These are phyloP conservation scores for Aureobasidium uvarum DNA, from an alignment of 2,329 filamentous ascomycete species.

Conservation along the genomic window DNA sequence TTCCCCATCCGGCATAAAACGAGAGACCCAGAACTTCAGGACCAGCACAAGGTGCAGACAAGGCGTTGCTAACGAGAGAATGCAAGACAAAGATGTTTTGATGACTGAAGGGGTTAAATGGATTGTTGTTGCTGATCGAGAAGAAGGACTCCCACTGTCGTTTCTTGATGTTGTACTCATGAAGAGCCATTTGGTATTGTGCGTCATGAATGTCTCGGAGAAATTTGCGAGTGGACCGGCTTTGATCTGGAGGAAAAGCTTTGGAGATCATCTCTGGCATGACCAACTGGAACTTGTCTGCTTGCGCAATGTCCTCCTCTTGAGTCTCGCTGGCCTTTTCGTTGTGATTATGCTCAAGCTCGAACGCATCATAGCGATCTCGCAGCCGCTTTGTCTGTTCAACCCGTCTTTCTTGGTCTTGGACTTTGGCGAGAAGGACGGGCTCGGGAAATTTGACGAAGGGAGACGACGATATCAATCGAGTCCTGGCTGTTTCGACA, in stretches of 20 bases:
- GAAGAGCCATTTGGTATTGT: constrained; percentile 91
- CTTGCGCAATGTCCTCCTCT: constrained; percentile 34
- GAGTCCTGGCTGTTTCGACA: constrained; percentile 89
- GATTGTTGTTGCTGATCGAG: constrained; percentile 77
- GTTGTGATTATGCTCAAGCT: constrained; percentile 45
- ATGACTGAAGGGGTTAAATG: constrained; percentile 93
- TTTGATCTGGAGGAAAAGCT: constrained; percentile 77
- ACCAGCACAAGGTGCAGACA: constrained; percentile 88
- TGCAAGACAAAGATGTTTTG: constrained; percentile 95
- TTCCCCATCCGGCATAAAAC: constrained; percentile 84
- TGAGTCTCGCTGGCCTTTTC: constrained; percentile 45
- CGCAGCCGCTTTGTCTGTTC: constrained; percentile 78
- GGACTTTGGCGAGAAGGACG: constrained; percentile 85
- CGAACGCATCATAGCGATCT: constrained; percentile 61
- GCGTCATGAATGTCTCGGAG: constrained; percentile 93
- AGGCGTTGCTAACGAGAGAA: constrained; percentile 89
- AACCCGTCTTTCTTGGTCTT: constrained; percentile 83
- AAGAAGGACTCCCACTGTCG: constrained; percentile 96
- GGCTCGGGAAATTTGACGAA: constrained; percentile 95
- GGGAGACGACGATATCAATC: constrained; percentile 89
- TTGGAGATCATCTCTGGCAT: constrained; percentile 94
- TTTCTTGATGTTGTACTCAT: constrained; percentile 92
- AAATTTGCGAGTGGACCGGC: constrained; percentile 86
- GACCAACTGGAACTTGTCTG: constrained; percentile 76
- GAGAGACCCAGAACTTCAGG: constrained; percentile 86